Evolutionary conservation across 73 alveolate genomes (phyloP).

Genomic region (Tetrahymena borealis): DNA sequence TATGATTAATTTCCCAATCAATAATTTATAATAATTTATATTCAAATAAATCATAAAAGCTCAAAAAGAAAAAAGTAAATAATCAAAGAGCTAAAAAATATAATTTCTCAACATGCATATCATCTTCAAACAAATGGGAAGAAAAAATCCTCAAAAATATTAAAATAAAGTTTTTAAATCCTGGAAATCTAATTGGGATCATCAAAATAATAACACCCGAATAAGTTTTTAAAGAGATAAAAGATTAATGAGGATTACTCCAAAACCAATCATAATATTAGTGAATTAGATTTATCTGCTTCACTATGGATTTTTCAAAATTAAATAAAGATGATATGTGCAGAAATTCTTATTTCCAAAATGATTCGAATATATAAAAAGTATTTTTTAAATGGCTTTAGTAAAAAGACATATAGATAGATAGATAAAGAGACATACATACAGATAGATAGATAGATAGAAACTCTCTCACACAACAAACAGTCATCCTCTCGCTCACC

Average conservation of each 20-base stretch:
- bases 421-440: neutral
- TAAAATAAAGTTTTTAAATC: neutral
- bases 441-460: neutral
- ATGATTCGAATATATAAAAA: neutral
- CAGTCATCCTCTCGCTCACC: slow-evolving; percentile 2
- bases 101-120: neutral
- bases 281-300: neutral
- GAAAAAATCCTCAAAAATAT: neutral
- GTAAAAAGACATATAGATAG: neutral
- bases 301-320: neutral
- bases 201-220: neutral
- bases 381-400: neutral
- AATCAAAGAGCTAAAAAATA: neutral
- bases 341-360: slow-evolving; percentile 1
- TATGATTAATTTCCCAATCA: neutral
- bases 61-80: neutral
- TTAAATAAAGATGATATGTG: neutral
- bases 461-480: neutral
- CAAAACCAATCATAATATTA: neutral
- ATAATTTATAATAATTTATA: neutral
- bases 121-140: neutral
- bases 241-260: neutral
- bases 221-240: neutral
- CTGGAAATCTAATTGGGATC: neutral
- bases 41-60: neutral